Conservation (phyloP, 1,284 basidiomycete genomes). For the Puccinia hordei region DNA sequence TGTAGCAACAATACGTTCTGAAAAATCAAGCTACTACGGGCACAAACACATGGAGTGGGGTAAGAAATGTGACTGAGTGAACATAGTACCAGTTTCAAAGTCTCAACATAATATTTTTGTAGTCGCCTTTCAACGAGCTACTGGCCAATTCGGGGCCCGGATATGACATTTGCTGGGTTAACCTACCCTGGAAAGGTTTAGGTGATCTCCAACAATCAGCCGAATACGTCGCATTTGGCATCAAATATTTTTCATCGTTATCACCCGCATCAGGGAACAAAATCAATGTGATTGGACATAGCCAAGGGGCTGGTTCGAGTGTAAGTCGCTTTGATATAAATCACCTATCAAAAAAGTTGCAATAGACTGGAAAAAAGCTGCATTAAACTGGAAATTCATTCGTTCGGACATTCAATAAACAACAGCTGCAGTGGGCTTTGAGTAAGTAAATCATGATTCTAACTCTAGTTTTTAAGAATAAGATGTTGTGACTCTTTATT, state of each 20-base stretch:
- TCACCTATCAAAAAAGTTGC: background rate
- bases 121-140: slow-evolving; percentile 54
- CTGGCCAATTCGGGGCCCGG: slow-evolving; percentile 54
- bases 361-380: background rate
- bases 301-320: slow-evolving; percentile 55
- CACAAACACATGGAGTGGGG: slow-evolving; percentile 24
- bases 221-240: slow-evolving; percentile 59
- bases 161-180: slow-evolving; percentile 59
- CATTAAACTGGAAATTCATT: slow-evolving; percentile 1
- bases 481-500: background rate
- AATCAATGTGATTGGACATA: slow-evolving; percentile 58
- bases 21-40: slow-evolving; percentile 25
- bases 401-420: slow-evolving; percentile 1
- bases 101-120: background rate
- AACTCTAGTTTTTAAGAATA: background rate
- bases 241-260: slow-evolving; percentile 55
- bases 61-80: background rate
- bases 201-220: slow-evolving; percentile 56
- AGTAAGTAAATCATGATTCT: background rate
- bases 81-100: background rate
- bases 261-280: slow-evolving; percentile 54
- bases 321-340: slow-evolving; percentile 51
- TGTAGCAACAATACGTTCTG: background rate
- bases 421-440: slow-evolving; percentile 48
- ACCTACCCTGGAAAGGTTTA: slow-evolving; percentile 55